A percentile compares a stretch with the other conserved stretches of the same genome.
Conservation (phyloP, 2,329 filamentous ascomycete species). For the Sclerotinia subarctica region DNA sequence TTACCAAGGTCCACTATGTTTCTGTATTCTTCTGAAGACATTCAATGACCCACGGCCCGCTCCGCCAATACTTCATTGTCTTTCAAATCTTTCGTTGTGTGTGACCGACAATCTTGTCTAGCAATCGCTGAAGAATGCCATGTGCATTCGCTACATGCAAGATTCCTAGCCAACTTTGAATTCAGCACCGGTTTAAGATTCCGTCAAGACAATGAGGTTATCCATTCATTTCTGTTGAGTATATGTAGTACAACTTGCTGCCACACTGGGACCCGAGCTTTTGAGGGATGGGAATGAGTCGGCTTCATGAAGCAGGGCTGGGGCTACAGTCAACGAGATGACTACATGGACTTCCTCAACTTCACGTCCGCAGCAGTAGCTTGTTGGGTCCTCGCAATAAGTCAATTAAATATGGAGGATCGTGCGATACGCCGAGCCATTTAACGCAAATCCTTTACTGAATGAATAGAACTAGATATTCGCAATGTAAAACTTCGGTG, state of each 20-base stretch:
- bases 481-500: background rate
- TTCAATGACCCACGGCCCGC: background rate
- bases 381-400: constrained; percentile 5
- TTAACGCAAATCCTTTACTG: background rate
- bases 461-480: background rate
- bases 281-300: background rate
- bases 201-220: background rate
- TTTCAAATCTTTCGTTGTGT: constrained; percentile 10
- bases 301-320: constrained; percentile 18
- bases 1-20: background rate
- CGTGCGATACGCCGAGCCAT: background rate
- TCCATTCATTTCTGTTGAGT: background rate
- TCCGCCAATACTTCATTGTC: constrained; percentile 13
- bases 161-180: background rate
- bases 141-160: constrained; percentile 1
- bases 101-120: constrained; percentile 10
- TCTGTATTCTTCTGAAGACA: background rate
- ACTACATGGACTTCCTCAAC: background rate
- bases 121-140: background rate
- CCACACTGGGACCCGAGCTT: constrained; percentile 1
- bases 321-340: constrained; percentile 1
- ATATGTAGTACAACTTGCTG: constrained; percentile 7
- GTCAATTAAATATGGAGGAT: background rate
- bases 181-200: background rate
- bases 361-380: constrained; percentile 5